phyloP scores from a whole-genome alignment of 148 eudicot genomes.

The Amaranthus hypochondriacus region DNA sequence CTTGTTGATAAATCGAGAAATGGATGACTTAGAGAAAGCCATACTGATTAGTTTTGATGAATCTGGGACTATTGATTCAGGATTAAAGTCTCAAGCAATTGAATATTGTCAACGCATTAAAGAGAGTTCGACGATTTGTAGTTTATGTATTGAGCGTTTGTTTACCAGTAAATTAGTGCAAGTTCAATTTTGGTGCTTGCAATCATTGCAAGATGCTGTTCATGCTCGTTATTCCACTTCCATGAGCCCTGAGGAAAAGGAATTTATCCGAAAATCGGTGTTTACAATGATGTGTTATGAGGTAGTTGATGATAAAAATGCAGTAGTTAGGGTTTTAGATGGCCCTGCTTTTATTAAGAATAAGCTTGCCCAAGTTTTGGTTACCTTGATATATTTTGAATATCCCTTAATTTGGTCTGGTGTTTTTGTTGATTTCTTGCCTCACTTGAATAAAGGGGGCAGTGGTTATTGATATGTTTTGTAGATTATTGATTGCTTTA shows the following conservation, averaged over 20 bases:
- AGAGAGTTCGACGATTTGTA: conserved; percentile 53
- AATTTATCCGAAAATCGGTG: conserved; percentile 64
- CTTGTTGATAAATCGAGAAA: conserved; percentile 20
- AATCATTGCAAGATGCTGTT: conserved; percentile 67
- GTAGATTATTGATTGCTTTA: conserved; percentile 77
- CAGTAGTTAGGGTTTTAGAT: conserved; percentile 65
- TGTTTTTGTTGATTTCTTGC: conserved; percentile 67
- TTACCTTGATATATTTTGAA: conserved; percentile 69
- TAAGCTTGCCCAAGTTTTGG: conserved; percentile 92
- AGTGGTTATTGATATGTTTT: conserved; percentile 92
- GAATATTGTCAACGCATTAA: conserved; percentile 70
- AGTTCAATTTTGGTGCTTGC: conserved; percentile 95
- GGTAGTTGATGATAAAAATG: conserved; percentile 36
- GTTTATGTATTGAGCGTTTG: conserved; percentile 64
- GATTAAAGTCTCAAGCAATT: conserved; percentile 66
- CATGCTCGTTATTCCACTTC: conserved; percentile 47
- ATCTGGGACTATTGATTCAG: conserved; percentile 54
- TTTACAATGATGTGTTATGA: conserved; percentile 71
- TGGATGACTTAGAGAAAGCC: conserved; percentile 95
- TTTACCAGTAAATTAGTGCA: conserved; percentile 47
- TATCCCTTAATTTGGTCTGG: conserved; percentile 76
- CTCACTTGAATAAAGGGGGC: conserved; percentile 64
- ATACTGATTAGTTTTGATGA: conserved; percentile 84
- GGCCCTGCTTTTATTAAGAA: conserved; percentile 74
- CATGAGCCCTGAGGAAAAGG: conserved; percentile 64